Base-by-base conservation (phyloP, 768 basidiomycete species). In the Xerocomellus amylosporus region DNA sequence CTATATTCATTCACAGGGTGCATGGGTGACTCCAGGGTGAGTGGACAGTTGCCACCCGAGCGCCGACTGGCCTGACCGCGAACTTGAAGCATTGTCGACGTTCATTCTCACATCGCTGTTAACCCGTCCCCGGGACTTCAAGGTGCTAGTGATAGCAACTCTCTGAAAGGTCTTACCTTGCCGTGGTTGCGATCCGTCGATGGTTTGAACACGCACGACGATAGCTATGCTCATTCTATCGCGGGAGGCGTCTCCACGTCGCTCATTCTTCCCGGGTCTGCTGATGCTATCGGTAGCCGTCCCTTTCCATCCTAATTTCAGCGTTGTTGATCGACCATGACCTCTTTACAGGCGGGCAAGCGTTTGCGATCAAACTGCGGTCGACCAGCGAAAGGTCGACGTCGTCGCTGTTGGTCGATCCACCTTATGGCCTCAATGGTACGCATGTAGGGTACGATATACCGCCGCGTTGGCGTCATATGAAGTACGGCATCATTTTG, bases 161-260 rank as follows among this genome's bases (percentile, higher is more conserved):
- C 87, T 2, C 30, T 57, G 12, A 75, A 81, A 8, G 28, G 61
- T 8, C 52, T 51, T 26, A 12, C 80, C 14, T 68, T 77, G 30
- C 85, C 87, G 3, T 87, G 83, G 83, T 69, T 91, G 12, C 77
- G 88, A 33, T 83, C 82, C 12, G 69, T 90, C 19, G 88, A 91
- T 56, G 88, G 80, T 0, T 64, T 91, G 58, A 90, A 91, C 66
- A 89, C 86, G 0, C 88, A 88, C 53, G 89, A 91, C 65, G 74
- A 75, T 2, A 74, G 81, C 3, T 87, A 83, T 62, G 69, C 75
- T 17, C 73, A 84, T 4, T 72, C 81, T 4, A 77, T 87, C 15
- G 69, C 88, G 0, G 90, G 90, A 2, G 90, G 80, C 0, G 81
- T 90, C 6, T 90, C 90, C 0, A 87, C 86, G 4, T 82, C 84